These are phyloP conservation scores for Vitis hybrid DNA, from an alignment of 177 flowering plant species.

Conservation along the genomic window DNA sequence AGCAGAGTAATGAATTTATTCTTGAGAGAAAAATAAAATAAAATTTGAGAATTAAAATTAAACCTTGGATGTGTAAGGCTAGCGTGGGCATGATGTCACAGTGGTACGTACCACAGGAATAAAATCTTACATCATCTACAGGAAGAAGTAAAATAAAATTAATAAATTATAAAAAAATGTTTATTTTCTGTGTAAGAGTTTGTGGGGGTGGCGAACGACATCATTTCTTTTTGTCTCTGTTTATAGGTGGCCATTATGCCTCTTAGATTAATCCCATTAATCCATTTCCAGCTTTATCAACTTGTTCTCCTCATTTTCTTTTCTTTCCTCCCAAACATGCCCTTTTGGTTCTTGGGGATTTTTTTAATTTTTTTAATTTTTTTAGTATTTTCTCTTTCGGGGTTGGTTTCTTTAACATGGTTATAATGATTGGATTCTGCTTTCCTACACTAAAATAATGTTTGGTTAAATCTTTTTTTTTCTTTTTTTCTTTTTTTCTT, in stretches of 20 bases:
- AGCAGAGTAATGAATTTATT: too few relatives aligned
- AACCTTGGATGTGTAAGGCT: background rate
- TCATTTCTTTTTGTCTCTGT: conserved; percentile 49
- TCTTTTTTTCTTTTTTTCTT: too few relatives aligned
- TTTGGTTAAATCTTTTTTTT: too few relatives aligned
- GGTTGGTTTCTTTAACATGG: too few relatives aligned
- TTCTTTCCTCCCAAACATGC: background rate
- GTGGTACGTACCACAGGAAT: conserved; percentile 19
- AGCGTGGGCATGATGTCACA: conserved; percentile 27
- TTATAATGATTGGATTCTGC: too few relatives aligned
- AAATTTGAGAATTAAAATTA: background rate
- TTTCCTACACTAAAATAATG: too few relatives aligned
- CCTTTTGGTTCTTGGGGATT: background rate
- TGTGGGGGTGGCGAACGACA: conserved; percentile 33
- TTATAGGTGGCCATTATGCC: conserved; percentile 34
- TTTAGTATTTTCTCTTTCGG: too few relatives aligned
- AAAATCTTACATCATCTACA: conserved; percentile 12
- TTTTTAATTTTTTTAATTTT: too few relatives aligned
- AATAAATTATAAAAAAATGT: too few relatives aligned
- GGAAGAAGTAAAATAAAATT: background rate
- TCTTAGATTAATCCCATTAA: conserved; percentile 6
- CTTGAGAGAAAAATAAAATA: conserved; percentile 1
- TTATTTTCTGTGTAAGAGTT: too few relatives aligned
- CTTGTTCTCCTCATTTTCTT: background rate
- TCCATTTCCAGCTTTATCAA: conserved; percentile 7